Percentiles rank a stretch among this genome's conserved stretches.
phyloP scores from a whole-genome alignment of 2,329 filamentous ascomycete genomes.

The Septoria linicola region DNA sequence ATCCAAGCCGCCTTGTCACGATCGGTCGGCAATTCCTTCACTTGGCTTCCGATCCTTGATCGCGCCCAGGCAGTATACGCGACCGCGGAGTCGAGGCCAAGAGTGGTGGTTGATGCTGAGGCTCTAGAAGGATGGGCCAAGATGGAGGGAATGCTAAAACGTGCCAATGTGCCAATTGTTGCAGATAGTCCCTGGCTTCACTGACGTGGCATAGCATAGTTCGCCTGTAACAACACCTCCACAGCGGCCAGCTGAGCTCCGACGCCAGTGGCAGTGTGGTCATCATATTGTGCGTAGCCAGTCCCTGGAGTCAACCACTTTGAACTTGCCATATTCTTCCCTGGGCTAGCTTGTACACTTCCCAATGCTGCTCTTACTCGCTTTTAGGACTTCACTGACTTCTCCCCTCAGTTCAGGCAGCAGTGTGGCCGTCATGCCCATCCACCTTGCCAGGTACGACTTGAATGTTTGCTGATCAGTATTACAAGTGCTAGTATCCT shows the following conservation, averaged over 20 bases:
- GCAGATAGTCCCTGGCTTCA: no score
- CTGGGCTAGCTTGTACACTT: slow-evolving; percentile 6
- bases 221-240: slow-evolving; percentile 2
- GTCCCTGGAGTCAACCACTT: slow-evolving; percentile 2
- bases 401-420: slow-evolving; percentile 7
- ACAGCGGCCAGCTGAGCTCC: slow-evolving; percentile 7
- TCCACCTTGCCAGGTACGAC: slow-evolving; percentile 49
- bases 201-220: no score
- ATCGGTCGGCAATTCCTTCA: no score
- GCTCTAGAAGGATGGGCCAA: no score
- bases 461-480: slow-evolving; percentile 46
- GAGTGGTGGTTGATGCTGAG: no score
- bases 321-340: background rate
- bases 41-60: no score
- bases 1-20: no score
- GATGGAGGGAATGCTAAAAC: no score
- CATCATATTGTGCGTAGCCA: background rate
- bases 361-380: slow-evolving; percentile 47
- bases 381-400: slow-evolving; percentile 23
- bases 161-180: no score
- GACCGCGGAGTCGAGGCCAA: no score
- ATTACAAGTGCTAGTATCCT: slow-evolving; percentile 43
- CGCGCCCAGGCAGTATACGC: no score
- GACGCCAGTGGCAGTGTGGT: background rate
- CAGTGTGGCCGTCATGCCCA: slow-evolving; percentile 41